A percentile compares a stretch with the other conserved stretches of the same genome.
phyloP scores from a whole-genome alignment of 192 early-diverging fungal genomes.

The Phlyctochytrium bullatum region DNA sequence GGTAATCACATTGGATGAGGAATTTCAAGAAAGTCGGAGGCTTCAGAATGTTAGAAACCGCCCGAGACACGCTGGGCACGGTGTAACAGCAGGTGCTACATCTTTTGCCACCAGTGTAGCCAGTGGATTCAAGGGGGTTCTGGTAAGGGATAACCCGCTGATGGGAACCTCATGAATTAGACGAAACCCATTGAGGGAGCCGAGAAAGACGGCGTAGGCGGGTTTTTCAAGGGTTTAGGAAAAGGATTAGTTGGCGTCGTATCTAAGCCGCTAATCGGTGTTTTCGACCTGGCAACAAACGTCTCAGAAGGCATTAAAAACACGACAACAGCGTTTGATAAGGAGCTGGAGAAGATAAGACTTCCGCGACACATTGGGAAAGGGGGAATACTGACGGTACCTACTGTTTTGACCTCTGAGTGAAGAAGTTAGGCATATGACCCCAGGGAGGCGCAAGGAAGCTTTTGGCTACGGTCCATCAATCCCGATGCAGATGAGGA shows the following conservation, averaged over 20 bases:
- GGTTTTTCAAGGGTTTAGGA: conserved; percentile 94
- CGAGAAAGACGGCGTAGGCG: conserved; percentile 82
- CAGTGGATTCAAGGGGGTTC: conserved; percentile 86
- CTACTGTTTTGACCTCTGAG: neutral
- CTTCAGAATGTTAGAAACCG: conserved; percentile 78
- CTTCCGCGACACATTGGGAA: conserved; percentile 81
- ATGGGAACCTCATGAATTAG: conserved; percentile 6
- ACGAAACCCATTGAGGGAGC: conserved; percentile 83
- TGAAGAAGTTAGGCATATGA: conserved; percentile 52
- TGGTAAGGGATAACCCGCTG: conserved; percentile 45
- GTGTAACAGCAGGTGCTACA: conserved; percentile 82
- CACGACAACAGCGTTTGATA: conserved; percentile 86
- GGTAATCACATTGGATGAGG: conserved; percentile 89
- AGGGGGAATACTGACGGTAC: conserved; percentile 77
- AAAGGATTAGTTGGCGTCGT: conserved; percentile 91
- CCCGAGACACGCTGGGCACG: conserved; percentile 86
- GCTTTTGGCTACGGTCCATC: conserved; percentile 79
- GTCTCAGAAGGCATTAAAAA: conserved; percentile 83
- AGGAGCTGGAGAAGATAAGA: conserved; percentile 79
- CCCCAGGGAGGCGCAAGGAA: conserved; percentile 77
- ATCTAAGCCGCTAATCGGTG: conserved; percentile 93
- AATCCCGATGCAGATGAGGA: conserved; percentile 76
- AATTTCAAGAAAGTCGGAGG: conserved; percentile 81
- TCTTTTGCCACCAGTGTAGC: conserved; percentile 78
- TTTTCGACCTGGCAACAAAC: conserved; percentile 92